Base-by-base conservation (phyloP, 805 yeast genomes). In the Yarrowia yakushimensis region DNA sequence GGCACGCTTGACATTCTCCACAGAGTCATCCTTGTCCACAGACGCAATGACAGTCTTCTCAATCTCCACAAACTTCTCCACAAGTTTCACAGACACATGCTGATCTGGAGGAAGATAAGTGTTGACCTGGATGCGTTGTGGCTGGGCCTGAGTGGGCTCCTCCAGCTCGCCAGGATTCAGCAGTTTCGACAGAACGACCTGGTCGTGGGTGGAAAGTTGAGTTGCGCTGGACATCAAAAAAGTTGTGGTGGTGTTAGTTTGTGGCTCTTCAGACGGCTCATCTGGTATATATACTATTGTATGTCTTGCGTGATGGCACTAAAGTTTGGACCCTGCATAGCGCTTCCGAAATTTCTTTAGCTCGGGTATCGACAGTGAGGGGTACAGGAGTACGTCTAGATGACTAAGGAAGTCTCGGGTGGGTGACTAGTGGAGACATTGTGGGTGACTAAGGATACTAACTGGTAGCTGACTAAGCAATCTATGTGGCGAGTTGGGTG, bases 41-140 rank as follows among this genome's bases (percentile, higher is more conserved):
- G 63, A 62, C n/a, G 3, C 41, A 22, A 72, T 63, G 0, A 71
- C 73, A 28, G 45, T 41, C 39, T 67, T 70, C 55, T 67, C 68
- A n/a, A 31, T 34, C 41, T 36, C 62, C 7, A 66, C 68, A 11
- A 67, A 62, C 43, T 54, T 17, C 57, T 65, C 68, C 7, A 69
- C 67, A 1, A 23, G 37, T 18, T 61, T 62, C 3, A 42, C 36
- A 22, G 62, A 27, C 20, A 70, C 66, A 23, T 66, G 62, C 37
- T 60, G 63, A 43, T 71, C 73, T 9, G 73, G 71, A 4, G 66
- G 66, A 27, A 68, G 63, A 10, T 15, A 17, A 13, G 61, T 34
- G 41, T 71, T 68, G 9, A 71, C 67, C n/a, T 50, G 42, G 33
- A 67, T 62, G 25, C 50, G 41, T 37, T 37, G 22, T 15, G 39